Evolutionary conservation across 208 protist genomes (phyloP).

Genomic region (Strigomonas culicis): DNA sequence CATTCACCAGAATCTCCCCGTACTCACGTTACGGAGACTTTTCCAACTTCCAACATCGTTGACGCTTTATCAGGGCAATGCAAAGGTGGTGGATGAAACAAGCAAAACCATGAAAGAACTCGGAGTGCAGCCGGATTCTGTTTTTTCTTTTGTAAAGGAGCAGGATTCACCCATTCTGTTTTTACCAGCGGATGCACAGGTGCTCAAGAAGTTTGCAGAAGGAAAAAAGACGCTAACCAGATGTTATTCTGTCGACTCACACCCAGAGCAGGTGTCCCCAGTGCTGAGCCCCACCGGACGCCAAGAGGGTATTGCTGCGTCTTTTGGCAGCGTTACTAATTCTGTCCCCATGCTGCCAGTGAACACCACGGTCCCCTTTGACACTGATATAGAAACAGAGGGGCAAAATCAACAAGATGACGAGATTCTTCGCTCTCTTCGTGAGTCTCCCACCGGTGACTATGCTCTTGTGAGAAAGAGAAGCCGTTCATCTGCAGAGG

Average conservation of each 20-base stretch:
- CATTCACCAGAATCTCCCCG: not conserved
- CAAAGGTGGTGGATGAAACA: not conserved
- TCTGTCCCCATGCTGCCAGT: not conserved
- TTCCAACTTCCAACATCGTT: not conserved
- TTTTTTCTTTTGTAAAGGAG: not conserved
- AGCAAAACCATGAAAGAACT: slow-evolving; percentile 2
- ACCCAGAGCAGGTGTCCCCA: no score
- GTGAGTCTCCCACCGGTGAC: not conserved
- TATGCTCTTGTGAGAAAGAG: no score
- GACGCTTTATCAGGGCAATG: not conserved
- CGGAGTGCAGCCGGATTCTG: not conserved
- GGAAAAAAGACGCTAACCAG: no score
- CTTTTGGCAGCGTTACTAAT: no score
- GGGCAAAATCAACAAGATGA: not conserved
- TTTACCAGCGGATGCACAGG: no score
- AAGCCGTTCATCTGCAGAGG: no score
- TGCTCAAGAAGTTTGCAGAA: no score
- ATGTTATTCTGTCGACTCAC: no score
- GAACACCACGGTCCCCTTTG: slow-evolving; percentile 3
- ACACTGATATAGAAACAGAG: not conserved
- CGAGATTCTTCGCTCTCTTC: not conserved
- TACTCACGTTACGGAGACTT: not conserved
- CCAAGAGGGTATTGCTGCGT: no score
- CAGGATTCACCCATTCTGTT: not conserved
- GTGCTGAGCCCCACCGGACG: no score